These are phyloP conservation scores for Puccinia horiana DNA, from an alignment of 1,284 basidiomycete genomes.

Conservation along the genomic window DNA sequence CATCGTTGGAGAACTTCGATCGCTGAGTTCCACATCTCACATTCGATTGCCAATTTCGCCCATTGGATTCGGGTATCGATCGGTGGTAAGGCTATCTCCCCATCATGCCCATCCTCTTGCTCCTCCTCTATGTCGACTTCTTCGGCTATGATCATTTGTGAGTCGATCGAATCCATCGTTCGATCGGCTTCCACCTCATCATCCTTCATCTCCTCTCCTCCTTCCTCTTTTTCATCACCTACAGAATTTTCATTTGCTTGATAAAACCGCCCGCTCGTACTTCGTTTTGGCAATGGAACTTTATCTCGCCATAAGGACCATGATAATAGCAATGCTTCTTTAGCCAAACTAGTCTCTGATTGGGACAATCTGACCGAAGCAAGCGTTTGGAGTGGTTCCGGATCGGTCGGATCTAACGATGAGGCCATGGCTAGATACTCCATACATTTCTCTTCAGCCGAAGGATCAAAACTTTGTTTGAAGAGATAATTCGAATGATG, in stretches of 20 bases:
- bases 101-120: slow-evolving; percentile 65
- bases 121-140: neutral
- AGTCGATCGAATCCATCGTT: slow-evolving; percentile 27
- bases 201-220: neutral
- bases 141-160: neutral
- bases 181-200: slow-evolving; percentile 9
- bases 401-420: slow-evolving; percentile 10
- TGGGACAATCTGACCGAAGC: slow-evolving; percentile 89
- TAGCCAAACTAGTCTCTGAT: slow-evolving; percentile 76
- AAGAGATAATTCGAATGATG: neutral
- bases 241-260: slow-evolving; percentile 61
- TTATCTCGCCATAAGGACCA: slow-evolving; percentile 71
- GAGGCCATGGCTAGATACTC: slow-evolving; percentile 46
- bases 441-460: slow-evolving; percentile 47
- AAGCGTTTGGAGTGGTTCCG: slow-evolving; percentile 65
- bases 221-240: neutral
- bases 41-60: slow-evolving; percentile 80
- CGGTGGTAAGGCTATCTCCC: slow-evolving; percentile 65
- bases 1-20: slow-evolving; percentile 76
- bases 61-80: slow-evolving; percentile 73
- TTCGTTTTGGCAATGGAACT: slow-evolving; percentile 54
- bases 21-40: slow-evolving; percentile 70
- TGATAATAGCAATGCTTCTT: slow-evolving; percentile 68
- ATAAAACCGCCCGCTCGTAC: slow-evolving; percentile 62
- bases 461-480: slow-evolving; percentile 42